Conservation (phyloP, 140 eudicot species). For the Cichorium intybus region DNA sequence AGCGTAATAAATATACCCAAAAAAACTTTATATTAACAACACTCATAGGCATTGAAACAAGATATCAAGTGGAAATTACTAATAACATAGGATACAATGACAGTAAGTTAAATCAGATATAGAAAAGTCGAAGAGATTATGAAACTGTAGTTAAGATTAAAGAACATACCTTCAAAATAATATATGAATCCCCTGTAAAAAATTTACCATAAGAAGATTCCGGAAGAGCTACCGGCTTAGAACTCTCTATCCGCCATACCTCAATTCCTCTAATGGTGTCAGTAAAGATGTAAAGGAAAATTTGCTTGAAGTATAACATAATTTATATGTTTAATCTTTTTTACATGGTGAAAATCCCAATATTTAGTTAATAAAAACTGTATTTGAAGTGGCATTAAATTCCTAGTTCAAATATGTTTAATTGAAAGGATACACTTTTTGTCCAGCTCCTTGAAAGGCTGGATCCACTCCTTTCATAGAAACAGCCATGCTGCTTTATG, state of each 20-base stretch:
- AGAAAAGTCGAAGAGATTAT: background rate
- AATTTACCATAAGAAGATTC: slow-evolving; percentile 79
- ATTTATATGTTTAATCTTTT: too few relatives aligned
- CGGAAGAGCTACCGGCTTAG: slow-evolving; percentile 66
- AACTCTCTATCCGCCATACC: slow-evolving; percentile 88
- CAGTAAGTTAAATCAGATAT: background rate
- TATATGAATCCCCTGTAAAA: slow-evolving; percentile 71
- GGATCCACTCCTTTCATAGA: slow-evolving; percentile 84
- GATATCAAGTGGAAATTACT: too few relatives aligned
- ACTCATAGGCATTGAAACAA: too few relatives aligned
- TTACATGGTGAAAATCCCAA: background rate
- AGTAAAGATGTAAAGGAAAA: slow-evolving; percentile 41
- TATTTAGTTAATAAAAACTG: background rate
- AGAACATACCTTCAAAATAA: slow-evolving; percentile 61
- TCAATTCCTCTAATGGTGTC: slow-evolving; percentile 76
- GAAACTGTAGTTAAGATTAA: slow-evolving; percentile 4
- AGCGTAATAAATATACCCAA: too few relatives aligned
- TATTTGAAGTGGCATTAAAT: background rate
- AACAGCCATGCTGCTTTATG: slow-evolving; percentile 56
- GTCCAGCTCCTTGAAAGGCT: slow-evolving; percentile 97
- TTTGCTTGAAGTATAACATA: too few relatives aligned
- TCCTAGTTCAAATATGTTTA: background rate
- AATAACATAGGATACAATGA: background rate
- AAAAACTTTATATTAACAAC: too few relatives aligned
- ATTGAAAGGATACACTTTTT: slow-evolving; percentile 82